Evolutionary conservation across 1,284 basidiomycete species (phyloP).

Genomic region (Leccinum pachyderme): DNA sequence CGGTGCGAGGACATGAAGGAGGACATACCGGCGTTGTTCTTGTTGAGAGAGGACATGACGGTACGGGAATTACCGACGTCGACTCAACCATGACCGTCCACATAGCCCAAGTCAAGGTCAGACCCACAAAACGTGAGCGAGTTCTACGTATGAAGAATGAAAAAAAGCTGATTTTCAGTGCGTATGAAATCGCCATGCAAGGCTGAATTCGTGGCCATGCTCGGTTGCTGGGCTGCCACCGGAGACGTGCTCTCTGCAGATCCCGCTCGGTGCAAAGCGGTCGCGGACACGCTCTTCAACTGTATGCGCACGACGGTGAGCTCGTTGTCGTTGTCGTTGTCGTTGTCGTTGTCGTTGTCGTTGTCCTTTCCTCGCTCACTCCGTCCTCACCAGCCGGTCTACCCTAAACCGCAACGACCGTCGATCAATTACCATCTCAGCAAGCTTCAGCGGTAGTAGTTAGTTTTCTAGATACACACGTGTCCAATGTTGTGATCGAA

Average conservation of each 20-base stretch:
- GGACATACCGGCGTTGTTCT: slow-evolving; percentile 76
- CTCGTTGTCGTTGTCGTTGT: slow-evolving; percentile 17
- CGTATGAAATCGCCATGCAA: slow-evolving; percentile 29
- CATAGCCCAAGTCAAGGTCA: slow-evolving; percentile 78
- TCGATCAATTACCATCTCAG: slow-evolving; percentile 86
- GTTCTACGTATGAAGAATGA: too few relatives aligned
- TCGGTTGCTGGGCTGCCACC: slow-evolving; percentile 89
- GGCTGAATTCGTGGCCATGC: slow-evolving; percentile 76
- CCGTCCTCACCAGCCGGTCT: slow-evolving; percentile 48
- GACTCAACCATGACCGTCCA: slow-evolving; percentile 42
- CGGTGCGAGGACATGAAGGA: not conserved
- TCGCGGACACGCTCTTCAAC: slow-evolving; percentile 68
- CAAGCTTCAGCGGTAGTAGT: slow-evolving; percentile 62
- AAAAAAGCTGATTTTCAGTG: slow-evolving; percentile 14
- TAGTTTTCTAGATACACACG: slow-evolving; percentile 12
- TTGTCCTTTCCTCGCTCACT: not conserved
- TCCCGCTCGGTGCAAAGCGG: slow-evolving; percentile 53
- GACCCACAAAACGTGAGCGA: slow-evolving; percentile 66
- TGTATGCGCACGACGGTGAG: slow-evolving; percentile 88
- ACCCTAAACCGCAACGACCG: slow-evolving; percentile 61
- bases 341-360: too few relatives aligned
- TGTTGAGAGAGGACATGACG: slow-evolving; percentile 58
- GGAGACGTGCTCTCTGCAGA: slow-evolving; percentile 65
- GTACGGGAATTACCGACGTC: slow-evolving; percentile 14
- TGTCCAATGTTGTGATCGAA: not conserved